phyloP scores from a whole-genome alignment of 345 rosid species.

The Tarenaya hassleriana region DNA sequence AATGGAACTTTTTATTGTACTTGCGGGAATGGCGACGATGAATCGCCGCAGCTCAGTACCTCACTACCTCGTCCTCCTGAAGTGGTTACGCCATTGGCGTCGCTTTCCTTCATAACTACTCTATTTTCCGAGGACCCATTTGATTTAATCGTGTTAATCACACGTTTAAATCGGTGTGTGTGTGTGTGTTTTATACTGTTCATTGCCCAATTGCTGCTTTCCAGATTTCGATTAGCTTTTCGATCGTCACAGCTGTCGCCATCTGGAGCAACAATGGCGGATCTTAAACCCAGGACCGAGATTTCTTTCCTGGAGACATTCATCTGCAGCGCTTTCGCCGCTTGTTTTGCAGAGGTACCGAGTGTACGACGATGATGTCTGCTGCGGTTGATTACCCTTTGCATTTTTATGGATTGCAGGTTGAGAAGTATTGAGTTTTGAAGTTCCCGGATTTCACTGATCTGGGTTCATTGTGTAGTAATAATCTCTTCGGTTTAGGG shows the following conservation, averaged over 20 bases:
- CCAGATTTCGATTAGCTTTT: constrained; percentile 24
- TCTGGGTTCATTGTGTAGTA: too few species aligned
- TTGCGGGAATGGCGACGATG: constrained; percentile 11
- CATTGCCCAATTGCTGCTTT: constrained; percentile 24
- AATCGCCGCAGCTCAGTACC: constrained; percentile 21
- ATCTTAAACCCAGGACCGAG: constrained; percentile 50
- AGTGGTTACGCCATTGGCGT: constrained; percentile 27
- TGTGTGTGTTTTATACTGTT: background rate
- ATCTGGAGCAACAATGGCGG: constrained; percentile 38
- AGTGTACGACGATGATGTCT: background rate
- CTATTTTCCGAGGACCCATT: constrained; percentile 7
- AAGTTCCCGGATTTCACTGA: too few species aligned
- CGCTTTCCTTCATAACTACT: constrained; percentile 26
- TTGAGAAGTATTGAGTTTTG: too few species aligned
- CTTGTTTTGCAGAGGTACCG: constrained; percentile 95
- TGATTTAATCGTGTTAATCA: background rate
- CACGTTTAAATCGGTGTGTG: too few species aligned
- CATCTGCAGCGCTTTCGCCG: constrained; percentile 92
- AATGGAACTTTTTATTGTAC: too few species aligned
- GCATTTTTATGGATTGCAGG: constrained; percentile 7
- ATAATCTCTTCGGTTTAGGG: too few species aligned
- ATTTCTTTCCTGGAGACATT: constrained; percentile 80
- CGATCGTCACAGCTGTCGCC: too few species aligned
- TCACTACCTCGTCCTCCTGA: too few species aligned
- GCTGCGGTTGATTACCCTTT: background rate